Conservation (phyloP, 139 green algal genomes). For the Desmodesmus armatus region DNA sequence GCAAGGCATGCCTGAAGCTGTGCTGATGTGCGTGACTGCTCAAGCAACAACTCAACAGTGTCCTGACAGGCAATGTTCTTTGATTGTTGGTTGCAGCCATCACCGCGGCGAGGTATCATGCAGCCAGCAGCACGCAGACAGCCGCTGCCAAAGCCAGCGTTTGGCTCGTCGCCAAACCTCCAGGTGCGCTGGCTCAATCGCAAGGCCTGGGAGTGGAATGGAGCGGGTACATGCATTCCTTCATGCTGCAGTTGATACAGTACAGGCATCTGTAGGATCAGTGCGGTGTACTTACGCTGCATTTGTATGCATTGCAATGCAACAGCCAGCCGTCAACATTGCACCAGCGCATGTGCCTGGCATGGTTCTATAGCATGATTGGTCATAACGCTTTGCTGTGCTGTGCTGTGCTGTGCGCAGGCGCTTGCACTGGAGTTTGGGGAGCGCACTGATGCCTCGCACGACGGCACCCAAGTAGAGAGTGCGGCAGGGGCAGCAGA, state of each 20-base stretch:
- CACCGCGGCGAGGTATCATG: conserved; percentile 40
- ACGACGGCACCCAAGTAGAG: conserved; percentile 16
- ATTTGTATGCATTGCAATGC: too few relatives aligned
- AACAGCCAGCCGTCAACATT: too few relatives aligned
- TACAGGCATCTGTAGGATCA: too few relatives aligned
- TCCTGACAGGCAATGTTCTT: background rate
- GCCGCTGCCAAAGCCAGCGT: conserved; percentile 82
- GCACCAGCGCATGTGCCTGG: too few relatives aligned
- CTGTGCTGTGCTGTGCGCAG: conserved; percentile 48
- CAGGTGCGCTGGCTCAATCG: too few relatives aligned
- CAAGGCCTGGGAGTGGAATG: too few relatives aligned
- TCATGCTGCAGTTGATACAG: too few relatives aligned
- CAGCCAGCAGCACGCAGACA: conserved; percentile 6
- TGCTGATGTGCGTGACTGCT: too few relatives aligned
- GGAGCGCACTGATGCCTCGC: conserved; percentile 53
- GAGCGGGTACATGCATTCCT: too few relatives aligned
- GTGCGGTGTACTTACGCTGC: too few relatives aligned
- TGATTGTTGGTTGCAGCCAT: conserved; percentile 32
- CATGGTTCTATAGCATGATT: too few relatives aligned
- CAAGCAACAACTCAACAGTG: background rate
- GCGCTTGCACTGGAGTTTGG: conserved; percentile 80
- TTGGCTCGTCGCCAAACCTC: conserved; percentile 92
- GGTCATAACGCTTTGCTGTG: background rate
- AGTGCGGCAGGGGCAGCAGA: conserved; percentile 12
- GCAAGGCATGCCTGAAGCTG: too few relatives aligned